Base-by-base conservation (phyloP, 805 yeast species). In the Teunomyces gatunensis region DNA sequence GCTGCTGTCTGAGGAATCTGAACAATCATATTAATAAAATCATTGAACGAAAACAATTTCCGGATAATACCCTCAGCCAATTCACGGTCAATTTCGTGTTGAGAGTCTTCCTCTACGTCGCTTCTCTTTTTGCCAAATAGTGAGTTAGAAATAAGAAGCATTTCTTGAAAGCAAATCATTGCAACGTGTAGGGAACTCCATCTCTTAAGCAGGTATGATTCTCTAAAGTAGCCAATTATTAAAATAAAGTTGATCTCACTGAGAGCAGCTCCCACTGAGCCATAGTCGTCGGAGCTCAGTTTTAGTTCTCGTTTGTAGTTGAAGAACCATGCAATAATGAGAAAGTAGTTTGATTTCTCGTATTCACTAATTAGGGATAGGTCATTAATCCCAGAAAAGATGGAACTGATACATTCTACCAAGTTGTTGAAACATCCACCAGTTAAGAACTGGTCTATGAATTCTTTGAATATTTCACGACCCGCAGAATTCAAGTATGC, bases 371-470 rank as follows among this genome's bases (percentile, higher is more conserved):
- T 51, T 3, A 54, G 49, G 2, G 57, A 55, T 15, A 69, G 58
- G 37, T 70, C 71, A 17, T 65, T 61, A 21, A 63, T 53, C 11
- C 62, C 58, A 69, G 40, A 77, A 61, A 49, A 71, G 65, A 57
- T 67, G 71, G 61, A 61, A 7, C 87, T 74, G 10, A 85, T 67
- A 25, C 79, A 71, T 41, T 64, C 70, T 43, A 88, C 69, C 23
- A 90, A 64, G 13, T 81, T 81, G 56, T 88, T 87, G 65, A 87
- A 89, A 12, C 90, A 82, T 28, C 89, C 85, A 48, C 88, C 90
- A 4, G 81, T 65, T 54, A 90, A 85, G 47, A 73, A 60, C 45
- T 60, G 65, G 27, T 81, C 79, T 12, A 74, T 60, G 15, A 81
- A 76, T 58, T 86, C 85, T 3, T 54, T 49, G 5, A 65, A 61